Evolutionary conservation across 805 yeast species (phyloP).

Genomic region (Suhomyces prunicola): DNA sequence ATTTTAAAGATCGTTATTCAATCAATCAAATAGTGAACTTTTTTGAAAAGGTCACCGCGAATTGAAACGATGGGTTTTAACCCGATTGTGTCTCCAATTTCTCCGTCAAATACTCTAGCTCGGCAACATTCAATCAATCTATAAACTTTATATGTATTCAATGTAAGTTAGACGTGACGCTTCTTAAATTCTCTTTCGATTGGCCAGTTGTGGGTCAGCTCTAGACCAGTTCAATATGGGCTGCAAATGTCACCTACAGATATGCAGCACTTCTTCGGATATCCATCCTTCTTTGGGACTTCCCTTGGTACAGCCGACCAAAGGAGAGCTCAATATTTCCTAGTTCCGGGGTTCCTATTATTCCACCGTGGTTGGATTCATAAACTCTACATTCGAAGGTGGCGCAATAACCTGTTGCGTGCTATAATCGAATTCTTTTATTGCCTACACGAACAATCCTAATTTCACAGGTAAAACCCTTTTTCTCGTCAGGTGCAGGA

Average conservation of each 20-base stretch:
- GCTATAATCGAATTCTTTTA: background rate
- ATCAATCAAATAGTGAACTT: slow-evolving; percentile 15
- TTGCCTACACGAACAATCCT: background rate
- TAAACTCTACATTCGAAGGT: background rate
- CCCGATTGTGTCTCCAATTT: background rate
- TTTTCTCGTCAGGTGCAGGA: background rate
- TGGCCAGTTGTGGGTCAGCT: background rate
- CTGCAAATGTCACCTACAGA: background rate
- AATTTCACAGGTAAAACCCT: background rate
- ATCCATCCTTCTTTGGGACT: background rate
- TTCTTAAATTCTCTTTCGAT: background rate
- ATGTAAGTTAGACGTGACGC: background rate
- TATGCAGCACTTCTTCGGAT: background rate
- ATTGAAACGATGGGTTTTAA: background rate
- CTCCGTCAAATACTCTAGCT: background rate
- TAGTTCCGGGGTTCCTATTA: background rate
- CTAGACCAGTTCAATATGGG: background rate
- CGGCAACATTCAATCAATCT: background rate
- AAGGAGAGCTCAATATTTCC: background rate
- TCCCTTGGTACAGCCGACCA: background rate
- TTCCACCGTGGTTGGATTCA: background rate
- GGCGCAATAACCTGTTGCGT: background rate
- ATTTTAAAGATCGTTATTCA: slow-evolving; percentile 20
- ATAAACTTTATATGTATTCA: background rate
- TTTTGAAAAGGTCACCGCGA: slow-evolving; percentile 3